Conservation (phyloP, 306 rosid species). For the Astragalus glycyphyllos region DNA sequence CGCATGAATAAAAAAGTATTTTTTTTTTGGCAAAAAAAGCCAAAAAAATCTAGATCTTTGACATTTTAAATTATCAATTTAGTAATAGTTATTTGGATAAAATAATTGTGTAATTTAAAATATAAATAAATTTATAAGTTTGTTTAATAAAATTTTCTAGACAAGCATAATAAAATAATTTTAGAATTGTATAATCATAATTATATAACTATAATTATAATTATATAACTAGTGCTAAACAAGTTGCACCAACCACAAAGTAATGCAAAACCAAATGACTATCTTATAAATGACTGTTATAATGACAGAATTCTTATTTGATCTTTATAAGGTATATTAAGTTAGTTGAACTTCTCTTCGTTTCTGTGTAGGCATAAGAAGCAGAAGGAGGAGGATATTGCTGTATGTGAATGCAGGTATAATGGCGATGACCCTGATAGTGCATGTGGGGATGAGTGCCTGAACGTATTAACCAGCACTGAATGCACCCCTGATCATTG, state of each 20-base stretch:
- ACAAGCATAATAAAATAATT: too few species aligned
- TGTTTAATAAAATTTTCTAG: too few species aligned
- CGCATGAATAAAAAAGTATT: too few species aligned
- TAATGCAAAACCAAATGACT: slow-evolving; percentile 24
- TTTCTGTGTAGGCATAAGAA: slow-evolving; percentile 65
- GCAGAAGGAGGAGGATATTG: slow-evolving; percentile 91
- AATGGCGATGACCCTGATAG: slow-evolving; percentile 57
- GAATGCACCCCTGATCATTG: slow-evolving; percentile 93
- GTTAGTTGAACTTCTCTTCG: slow-evolving; percentile 22
- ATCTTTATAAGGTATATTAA: slow-evolving; percentile 11
- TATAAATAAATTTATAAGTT: too few species aligned
- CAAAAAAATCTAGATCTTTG: too few species aligned
- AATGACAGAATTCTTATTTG: not conserved
- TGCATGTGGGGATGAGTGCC: slow-evolving; percentile 89
- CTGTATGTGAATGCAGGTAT: slow-evolving; percentile 77
- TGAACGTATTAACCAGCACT: slow-evolving; percentile 85
- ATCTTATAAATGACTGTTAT: not conserved
- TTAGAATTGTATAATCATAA: too few species aligned
- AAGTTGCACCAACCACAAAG: not conserved
- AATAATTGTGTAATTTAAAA: too few species aligned
- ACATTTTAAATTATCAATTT: too few species aligned
- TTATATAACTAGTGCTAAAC: too few species aligned
- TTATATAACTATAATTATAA: too few species aligned
- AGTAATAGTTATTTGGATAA: too few species aligned
- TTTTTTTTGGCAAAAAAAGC: too few species aligned